phyloP scores from a whole-genome alignment of 768 basidiomycete species.

The Lactarius pseudohatsudake region DNA sequence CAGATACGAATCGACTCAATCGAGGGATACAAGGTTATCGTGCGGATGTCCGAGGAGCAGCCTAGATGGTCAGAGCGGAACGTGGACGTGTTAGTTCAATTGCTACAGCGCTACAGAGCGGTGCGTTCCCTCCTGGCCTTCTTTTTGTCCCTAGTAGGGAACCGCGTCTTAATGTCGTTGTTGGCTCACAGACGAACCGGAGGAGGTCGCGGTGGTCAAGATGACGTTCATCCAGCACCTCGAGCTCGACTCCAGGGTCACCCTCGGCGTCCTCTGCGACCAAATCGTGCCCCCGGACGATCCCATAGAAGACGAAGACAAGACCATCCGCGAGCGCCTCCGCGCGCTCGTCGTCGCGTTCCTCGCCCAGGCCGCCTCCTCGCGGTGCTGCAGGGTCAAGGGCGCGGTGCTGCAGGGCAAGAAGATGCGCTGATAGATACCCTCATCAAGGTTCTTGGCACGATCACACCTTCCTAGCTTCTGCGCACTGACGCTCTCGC shows the following conservation, averaged over 20 bases:
- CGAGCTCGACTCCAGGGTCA: slow-evolving; percentile 58
- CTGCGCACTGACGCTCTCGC: neutral
- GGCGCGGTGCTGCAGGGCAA: slow-evolving; percentile 44
- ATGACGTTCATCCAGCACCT: slow-evolving; percentile 60
- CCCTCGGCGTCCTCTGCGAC: slow-evolving; percentile 67
- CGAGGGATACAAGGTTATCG: slow-evolving; percentile 64
- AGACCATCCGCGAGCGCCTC: slow-evolving; percentile 53
- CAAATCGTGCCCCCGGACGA: slow-evolving; percentile 57
- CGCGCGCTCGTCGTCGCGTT: slow-evolving; percentile 61
- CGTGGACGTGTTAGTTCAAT: slow-evolving; percentile 71
- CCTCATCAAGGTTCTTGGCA: slow-evolving; percentile 45
- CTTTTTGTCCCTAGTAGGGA: too few relatives aligned
- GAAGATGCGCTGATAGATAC: slow-evolving; percentile 50
- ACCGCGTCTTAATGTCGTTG: neutral
- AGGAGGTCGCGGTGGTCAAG: slow-evolving; percentile 63
- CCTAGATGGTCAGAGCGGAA: slow-evolving; percentile 66
- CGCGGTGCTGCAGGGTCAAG: slow-evolving; percentile 43
- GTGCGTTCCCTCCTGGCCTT: slow-evolving; percentile 40
- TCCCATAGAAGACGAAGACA: slow-evolving; percentile 56
- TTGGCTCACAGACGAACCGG: slow-evolving; percentile 49
- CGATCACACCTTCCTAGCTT: neutral
- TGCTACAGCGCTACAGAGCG: slow-evolving; percentile 56
- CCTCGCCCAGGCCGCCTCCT: slow-evolving; percentile 51
- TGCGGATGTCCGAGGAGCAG: slow-evolving; percentile 47
- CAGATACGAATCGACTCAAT: slow-evolving; percentile 54